Conservation (phyloP, 441 rosid species). For the Adansonia rubrostipa region DNA sequence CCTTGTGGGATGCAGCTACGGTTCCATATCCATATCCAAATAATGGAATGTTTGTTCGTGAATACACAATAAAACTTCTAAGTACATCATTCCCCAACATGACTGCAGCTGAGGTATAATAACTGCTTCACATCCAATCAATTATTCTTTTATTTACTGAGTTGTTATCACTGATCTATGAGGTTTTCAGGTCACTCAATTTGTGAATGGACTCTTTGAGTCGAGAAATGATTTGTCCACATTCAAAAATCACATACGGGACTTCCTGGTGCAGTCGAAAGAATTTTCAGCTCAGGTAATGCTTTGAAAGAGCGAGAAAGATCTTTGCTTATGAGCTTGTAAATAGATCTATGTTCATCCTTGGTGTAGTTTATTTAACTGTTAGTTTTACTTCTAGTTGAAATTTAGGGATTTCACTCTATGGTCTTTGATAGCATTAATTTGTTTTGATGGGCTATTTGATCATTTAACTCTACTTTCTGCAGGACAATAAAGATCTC, state of each 20-base stretch:
- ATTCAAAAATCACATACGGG: constrained; percentile 88
- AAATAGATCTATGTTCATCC: background rate
- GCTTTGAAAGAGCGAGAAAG: background rate
- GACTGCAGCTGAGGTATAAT: constrained; percentile 78
- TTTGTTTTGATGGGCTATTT: background rate
- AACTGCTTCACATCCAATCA: background rate
- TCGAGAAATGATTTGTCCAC: constrained; percentile 77
- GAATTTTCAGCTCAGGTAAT: constrained; percentile 90
- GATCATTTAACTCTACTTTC: constrained; percentile 14
- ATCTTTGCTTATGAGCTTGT: background rate
- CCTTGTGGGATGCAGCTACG: constrained; percentile 83
- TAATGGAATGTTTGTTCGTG: constrained; percentile 78
- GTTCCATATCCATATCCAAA: constrained; percentile 75
- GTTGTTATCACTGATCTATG: constrained; percentile 32
- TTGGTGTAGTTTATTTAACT: background rate
- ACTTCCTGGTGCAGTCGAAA: constrained; percentile 85
- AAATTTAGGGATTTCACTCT: background rate
- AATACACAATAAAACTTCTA: constrained; percentile 87
- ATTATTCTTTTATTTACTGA: constrained; percentile 10
- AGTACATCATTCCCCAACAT: constrained; percentile 97
- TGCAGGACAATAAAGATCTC: constrained; percentile 96
- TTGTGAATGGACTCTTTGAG: constrained; percentile 82
- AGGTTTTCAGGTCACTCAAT: constrained; percentile 73
- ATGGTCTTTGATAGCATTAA: background rate
- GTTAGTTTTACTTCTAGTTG: too few relatives aligned